These are phyloP conservation scores for Pythium myriotylum DNA, from an alignment of 352 stramenopile species.

Conservation along the genomic window DNA sequence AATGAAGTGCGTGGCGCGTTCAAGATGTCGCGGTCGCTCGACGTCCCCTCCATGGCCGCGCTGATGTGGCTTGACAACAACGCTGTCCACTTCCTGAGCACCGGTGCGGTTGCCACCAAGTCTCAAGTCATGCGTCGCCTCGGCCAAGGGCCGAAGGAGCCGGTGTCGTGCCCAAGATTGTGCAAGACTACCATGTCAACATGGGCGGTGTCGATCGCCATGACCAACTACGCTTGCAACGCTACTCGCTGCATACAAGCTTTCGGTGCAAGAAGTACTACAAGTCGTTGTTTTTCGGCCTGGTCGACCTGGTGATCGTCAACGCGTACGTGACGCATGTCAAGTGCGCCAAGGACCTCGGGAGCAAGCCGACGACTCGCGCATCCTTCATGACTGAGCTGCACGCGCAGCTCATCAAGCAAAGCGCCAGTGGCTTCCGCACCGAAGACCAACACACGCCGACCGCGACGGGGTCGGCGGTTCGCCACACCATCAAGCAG, in stretches of 20 bases:
- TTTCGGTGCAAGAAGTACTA: conserved; percentile 1
- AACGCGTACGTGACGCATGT: too few relatives aligned
- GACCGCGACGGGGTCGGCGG: not conserved
- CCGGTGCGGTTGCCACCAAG: conserved; percentile 13
- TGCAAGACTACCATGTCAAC: conserved; percentile 14
- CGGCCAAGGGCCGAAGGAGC: conserved; percentile 3
- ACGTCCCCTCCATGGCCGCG: conserved; percentile 18
- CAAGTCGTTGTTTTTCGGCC: too few relatives aligned
- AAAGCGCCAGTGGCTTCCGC: not conserved
- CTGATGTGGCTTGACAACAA: conserved; percentile 36
- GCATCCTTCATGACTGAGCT: conserved; percentile 15
- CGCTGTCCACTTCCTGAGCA: conserved; percentile 34
- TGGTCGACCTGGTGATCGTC: not conserved
- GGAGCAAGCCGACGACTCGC: not conserved
- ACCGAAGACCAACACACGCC: not conserved
- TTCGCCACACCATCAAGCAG: not conserved
- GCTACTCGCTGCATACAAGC: conserved; percentile 16
- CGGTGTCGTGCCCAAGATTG: conserved; percentile 19
- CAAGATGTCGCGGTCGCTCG: conserved; percentile 11
- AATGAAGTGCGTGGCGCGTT: conserved; percentile 25
- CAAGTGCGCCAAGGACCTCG: not conserved
- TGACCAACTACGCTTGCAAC: conserved; percentile 14
- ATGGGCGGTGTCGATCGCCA: conserved; percentile 21
- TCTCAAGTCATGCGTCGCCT: conserved; percentile 18
- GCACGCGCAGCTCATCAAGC: conserved; percentile 14